Conservation (phyloP, 139 green algal genomes). For the Haematococcus sp. region DNA sequence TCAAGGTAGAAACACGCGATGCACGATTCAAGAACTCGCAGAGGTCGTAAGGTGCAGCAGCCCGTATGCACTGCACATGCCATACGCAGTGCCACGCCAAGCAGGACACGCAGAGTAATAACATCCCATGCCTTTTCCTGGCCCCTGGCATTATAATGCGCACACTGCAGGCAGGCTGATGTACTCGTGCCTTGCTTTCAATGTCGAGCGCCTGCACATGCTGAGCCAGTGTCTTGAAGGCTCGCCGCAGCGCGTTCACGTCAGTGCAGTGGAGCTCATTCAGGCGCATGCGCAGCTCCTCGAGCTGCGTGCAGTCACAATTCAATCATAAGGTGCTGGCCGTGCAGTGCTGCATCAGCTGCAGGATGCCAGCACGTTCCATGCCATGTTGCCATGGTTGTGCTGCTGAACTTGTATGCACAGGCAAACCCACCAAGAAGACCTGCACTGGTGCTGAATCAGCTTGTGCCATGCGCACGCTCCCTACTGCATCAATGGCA, state of each 20-base stretch:
- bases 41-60: too few relatives aligned
- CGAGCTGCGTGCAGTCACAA: not conserved
- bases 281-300: not conserved
- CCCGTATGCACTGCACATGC: too few relatives aligned
- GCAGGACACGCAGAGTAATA: too few relatives aligned
- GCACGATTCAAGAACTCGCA: too few relatives aligned
- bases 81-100: too few relatives aligned
- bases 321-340: not conserved
- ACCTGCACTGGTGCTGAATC: too few relatives aligned
- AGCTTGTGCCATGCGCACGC: too few relatives aligned
- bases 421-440: not conserved
- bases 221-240: not conserved
- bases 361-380: not conserved
- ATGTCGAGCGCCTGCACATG: constrained; percentile 5
- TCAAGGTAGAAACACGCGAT: too few relatives aligned
- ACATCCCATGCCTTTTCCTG: too few relatives aligned
- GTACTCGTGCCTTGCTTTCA: not conserved
- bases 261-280: not conserved
- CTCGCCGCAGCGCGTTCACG: not conserved
- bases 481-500: too few relatives aligned
- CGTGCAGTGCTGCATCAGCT: constrained; percentile 32
- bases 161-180: too few relatives aligned
- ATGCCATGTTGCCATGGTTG: not conserved
- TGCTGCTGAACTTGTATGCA: not conserved
- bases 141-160: too few relatives aligned